Base-by-base conservation (phyloP, 495 filamentous ascomycete genomes). In the Thermochaetoides thermophila region DNA sequence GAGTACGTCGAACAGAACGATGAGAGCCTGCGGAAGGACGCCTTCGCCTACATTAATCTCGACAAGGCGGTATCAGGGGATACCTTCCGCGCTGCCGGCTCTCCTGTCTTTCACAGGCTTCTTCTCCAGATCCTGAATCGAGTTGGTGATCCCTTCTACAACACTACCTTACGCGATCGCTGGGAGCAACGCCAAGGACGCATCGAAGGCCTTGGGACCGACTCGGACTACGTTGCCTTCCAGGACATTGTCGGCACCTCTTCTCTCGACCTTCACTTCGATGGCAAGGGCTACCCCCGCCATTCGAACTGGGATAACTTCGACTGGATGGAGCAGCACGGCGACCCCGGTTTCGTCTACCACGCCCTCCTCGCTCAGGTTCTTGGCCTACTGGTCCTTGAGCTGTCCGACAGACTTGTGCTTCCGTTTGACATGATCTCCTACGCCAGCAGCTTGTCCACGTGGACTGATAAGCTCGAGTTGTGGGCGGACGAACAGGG, bases 1-100 rank as follows among this genome's bases (percentile, higher is more conserved):
- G 91, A 97, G 50, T 84, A 82, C 44, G 87, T 96, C 23, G 89
- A 97, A 59, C 81, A 91, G 27, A 80, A 91, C 38, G 61, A 92
- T 0, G 76, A 84, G 0, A 71, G 68, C 60, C 68, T 96, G 7
- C 74, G 72, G 21, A 64, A 62, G 28, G 60, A 85, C 13, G 82
- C 76, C 0, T 69, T 83, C 31, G 86, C 82, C 5, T 97, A 97
- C 52, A 60, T 97, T 39, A 97, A 97, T 49, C 76, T 97, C 28
- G 91, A 86, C 46, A 68, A 74, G n/a, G 87, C 76, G 19, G 79
- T 94, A 7, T 66, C 66, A 5, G 89, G 89, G 11, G 53, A 60
- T 22, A 55, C 73, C 1, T 87, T 97, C 46, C 64, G 66, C 31
- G 89, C 81, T 10, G 57, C 78, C 10, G 86, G 73, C 5, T 84